Percentiles rank a stretch among this genome's conserved stretches.
phyloP scores from a whole-genome alignment of 1,284 basidiomycete species.

The Cerrena zonata region DNA sequence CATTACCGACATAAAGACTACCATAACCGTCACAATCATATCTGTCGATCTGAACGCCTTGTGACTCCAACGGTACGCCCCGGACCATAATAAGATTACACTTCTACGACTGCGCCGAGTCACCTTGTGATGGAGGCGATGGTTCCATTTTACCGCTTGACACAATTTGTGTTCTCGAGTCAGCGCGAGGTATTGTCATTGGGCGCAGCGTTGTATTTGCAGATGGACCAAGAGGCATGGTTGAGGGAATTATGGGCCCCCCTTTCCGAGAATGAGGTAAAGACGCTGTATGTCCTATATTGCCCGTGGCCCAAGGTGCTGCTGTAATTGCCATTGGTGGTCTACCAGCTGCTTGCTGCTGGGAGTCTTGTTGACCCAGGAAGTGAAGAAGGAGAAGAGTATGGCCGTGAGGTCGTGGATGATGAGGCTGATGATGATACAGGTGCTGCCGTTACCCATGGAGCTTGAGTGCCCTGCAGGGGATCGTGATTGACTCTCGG shows the following conservation, averaged over 20 bases:
- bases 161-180: conserved; percentile 1
- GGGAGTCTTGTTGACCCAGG: not conserved
- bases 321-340: not conserved
- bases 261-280: not conserved
- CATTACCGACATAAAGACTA: too few relatives aligned
- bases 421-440: not conserved
- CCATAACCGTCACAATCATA: too few relatives aligned
- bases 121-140: conserved; percentile 11
- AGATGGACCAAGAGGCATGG: conserved; percentile 21
- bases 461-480: conserved; percentile 1
- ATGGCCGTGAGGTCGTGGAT: not conserved
- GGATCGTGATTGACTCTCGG: not conserved
- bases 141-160: not conserved
- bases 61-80: too few relatives aligned
- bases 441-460: not conserved
- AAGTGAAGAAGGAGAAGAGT: not conserved
- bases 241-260: conserved; percentile 16
- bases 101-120: too few relatives aligned
- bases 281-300: not conserved
- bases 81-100: too few relatives aligned
- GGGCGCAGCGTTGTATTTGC: conserved; percentile 19
- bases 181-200: conserved; percentile 1
- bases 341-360: not conserved
- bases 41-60: too few relatives aligned
- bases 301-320: not conserved